These are phyloP conservation scores for Acanthamoeba culbertsoni DNA, from an alignment of 208 protist species.

Conservation along the genomic window DNA sequence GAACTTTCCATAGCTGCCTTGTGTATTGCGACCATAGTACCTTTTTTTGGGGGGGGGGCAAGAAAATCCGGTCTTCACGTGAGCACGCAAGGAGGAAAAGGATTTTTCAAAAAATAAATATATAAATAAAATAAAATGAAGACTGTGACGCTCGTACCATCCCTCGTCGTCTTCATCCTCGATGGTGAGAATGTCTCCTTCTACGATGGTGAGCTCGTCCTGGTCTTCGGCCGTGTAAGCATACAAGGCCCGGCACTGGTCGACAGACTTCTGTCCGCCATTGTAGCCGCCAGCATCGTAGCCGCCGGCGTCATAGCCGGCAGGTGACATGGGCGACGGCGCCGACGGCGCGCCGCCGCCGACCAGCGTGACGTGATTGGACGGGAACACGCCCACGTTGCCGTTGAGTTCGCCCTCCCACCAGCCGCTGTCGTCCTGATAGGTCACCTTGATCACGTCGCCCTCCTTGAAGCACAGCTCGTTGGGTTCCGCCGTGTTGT, in stretches of 20 bases:
- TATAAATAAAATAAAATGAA: background rate
- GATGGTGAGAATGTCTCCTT: slow-evolving; percentile 5
- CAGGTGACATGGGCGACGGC: background rate
- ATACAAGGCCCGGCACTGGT: slow-evolving; percentile 16
- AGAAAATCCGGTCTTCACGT: no score
- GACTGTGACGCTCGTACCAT: background rate
- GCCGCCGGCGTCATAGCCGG: background rate
- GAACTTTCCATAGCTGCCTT: slow-evolving; percentile 20
- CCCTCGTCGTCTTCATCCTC: slow-evolving; percentile 48
- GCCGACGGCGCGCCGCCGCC: background rate
- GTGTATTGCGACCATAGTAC: background rate
- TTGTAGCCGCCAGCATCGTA: no score
- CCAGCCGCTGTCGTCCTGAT: slow-evolving; percentile 54
- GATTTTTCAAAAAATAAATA: background rate
- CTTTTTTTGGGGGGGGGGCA: background rate
- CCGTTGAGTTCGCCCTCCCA: slow-evolving; percentile 53
- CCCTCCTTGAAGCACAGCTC: background rate
- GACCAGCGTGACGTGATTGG: slow-evolving; percentile 18
- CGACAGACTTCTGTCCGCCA: background rate
- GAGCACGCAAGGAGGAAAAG: background rate
- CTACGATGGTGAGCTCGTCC: slow-evolving; percentile 1
- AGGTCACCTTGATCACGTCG: slow-evolving; percentile 28
- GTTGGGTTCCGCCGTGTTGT: background rate
- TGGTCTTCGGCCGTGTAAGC: slow-evolving; percentile 25
- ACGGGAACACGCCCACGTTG: slow-evolving; percentile 1